Conservation (phyloP, 116 monocot genomes). For the Posidonia oceanica region DNA sequence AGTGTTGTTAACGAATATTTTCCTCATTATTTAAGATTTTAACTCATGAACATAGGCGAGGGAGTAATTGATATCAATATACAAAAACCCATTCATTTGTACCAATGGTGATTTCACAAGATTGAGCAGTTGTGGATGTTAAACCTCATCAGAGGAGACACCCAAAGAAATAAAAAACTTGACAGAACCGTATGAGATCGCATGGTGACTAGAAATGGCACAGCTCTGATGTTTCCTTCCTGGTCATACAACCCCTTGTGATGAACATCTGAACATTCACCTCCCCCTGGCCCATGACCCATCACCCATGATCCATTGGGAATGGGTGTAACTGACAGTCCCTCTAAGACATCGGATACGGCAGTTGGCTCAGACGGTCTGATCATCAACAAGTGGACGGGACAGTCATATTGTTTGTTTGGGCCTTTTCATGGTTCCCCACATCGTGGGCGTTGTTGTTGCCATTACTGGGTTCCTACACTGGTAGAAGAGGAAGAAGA, state of each 20-base stretch:
- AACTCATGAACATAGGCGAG: background rate
- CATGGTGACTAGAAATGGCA: constrained; percentile 9
- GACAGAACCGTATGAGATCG: constrained; percentile 9
- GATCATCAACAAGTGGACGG: background rate
- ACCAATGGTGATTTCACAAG: too few species aligned
- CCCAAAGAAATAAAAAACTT: background rate
- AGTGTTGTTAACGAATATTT: background rate
- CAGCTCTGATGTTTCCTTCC: constrained; percentile 1
- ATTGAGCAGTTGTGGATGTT: too few species aligned
- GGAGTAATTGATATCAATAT: background rate
- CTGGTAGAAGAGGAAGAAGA: background rate
- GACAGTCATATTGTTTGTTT: background rate
- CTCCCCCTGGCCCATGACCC: background rate
- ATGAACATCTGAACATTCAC: background rate
- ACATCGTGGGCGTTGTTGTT: constrained; percentile 1
- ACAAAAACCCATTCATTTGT: background rate
- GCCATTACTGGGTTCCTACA: background rate
- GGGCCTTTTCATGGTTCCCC: constrained; percentile 7
- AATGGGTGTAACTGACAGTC: too few species aligned
- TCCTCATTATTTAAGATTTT: background rate
- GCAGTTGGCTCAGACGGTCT: background rate
- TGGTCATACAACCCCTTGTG: background rate
- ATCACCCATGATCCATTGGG: background rate
- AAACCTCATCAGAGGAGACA: background rate
- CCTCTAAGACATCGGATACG: background rate